phyloP scores from a whole-genome alignment of 306 rosid species.

The Erythrophleum fordii region DNA sequence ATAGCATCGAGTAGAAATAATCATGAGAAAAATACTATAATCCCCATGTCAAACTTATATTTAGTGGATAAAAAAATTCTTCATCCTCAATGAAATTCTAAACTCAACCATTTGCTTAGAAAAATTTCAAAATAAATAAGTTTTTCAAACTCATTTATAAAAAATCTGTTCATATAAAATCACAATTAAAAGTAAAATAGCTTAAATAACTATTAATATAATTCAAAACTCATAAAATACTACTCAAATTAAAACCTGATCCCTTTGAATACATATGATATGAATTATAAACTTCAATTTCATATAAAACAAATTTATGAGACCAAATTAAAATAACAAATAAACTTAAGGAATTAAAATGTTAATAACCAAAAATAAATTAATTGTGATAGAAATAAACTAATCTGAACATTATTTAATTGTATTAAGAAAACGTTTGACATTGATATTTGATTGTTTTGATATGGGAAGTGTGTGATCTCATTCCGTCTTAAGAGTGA shows the following conservation, averaged over 20 bases:
- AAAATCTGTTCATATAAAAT: background rate
- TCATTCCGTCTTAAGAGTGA: conserved; percentile 9
- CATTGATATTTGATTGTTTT: conserved; percentile 2
- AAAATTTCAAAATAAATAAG: background rate
- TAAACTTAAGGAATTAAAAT: too few species aligned
- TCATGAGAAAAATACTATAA: too few species aligned
- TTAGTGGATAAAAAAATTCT: too few species aligned
- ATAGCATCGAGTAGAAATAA: too few species aligned
- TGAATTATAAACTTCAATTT: background rate
- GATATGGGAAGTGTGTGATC: conserved; percentile 13
- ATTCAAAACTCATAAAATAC: background rate
- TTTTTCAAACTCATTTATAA: background rate
- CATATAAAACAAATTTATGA: too few species aligned
- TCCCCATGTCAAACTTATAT: too few species aligned
- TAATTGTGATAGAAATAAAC: too few species aligned
- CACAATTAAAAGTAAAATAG: background rate
- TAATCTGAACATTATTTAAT: background rate
- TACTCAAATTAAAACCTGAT: background rate
- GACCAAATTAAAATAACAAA: too few species aligned
- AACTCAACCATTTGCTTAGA: background rate
- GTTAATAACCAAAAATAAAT: background rate
- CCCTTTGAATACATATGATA: background rate
- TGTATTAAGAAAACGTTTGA: background rate
- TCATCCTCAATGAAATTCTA: too few species aligned
- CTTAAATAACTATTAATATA: background rate